phyloP scores from a whole-genome alignment of 2,329 filamentous ascomycete species.

The Aphanoascus verrucosus region DNA sequence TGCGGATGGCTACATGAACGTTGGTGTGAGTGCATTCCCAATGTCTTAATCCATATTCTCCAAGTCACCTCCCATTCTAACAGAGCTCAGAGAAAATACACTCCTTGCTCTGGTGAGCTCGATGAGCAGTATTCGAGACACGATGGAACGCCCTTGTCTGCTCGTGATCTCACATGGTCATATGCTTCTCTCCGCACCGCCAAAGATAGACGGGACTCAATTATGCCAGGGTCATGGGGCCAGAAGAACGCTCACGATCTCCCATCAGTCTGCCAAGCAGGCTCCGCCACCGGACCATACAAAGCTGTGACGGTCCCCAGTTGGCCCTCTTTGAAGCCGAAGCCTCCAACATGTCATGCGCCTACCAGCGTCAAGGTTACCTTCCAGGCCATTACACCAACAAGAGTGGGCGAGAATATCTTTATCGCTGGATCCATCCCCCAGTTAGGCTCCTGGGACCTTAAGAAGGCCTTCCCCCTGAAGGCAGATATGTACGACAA shows the following conservation, averaged over 20 bases:
- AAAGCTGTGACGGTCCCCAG: slow-evolving; percentile 24
- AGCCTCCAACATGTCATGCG: slow-evolving; percentile 10
- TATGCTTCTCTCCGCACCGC: slow-evolving; percentile 35
- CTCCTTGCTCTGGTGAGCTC: slow-evolving; percentile 47
- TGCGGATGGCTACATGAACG: slow-evolving; percentile 44
- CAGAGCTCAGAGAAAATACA: slow-evolving; percentile 30
- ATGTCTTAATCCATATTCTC: background rate
- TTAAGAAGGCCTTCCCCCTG: slow-evolving; percentile 44
- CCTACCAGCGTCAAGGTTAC: slow-evolving; percentile 46
- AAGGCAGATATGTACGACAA: slow-evolving; percentile 50
- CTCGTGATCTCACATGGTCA: slow-evolving; percentile 37
- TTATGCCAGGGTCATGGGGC: slow-evolving; percentile 29
- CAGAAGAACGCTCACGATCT: slow-evolving; percentile 25
- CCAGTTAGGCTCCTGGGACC: slow-evolving; percentile 54
- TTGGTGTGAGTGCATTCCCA: slow-evolving; percentile 23
- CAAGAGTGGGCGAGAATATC: slow-evolving; percentile 52
- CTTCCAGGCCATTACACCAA: slow-evolving; percentile 51
- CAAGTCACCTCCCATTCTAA: background rate
- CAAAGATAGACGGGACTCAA: slow-evolving; percentile 24
- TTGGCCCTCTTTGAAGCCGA: slow-evolving; percentile 27
- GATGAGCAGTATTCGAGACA: slow-evolving; percentile 33
- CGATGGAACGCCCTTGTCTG: slow-evolving; percentile 29
- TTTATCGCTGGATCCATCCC: slow-evolving; percentile 52
- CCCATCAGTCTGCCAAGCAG: slow-evolving; percentile 23
- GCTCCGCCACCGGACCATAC: slow-evolving; percentile 28